phyloP scores from a whole-genome alignment of 352 stramenopile species.

The Phytophthora macrochlamydospora region DNA sequence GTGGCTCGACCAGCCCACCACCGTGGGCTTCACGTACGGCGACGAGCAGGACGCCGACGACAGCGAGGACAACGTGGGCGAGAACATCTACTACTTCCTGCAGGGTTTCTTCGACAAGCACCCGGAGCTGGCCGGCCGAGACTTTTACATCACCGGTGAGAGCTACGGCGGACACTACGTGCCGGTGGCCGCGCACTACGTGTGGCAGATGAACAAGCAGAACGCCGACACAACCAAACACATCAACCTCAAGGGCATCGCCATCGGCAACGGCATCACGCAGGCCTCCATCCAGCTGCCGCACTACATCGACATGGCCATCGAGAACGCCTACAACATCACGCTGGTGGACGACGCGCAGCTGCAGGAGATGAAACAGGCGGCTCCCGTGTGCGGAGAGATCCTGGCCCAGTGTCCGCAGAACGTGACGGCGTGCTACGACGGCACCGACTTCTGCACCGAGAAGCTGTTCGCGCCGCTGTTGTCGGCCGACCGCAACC shows the following conservation, averaged over 20 bases:
- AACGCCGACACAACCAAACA: slow-evolving; percentile 13
- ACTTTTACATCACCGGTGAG: slow-evolving; percentile 76
- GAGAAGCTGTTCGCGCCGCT: slow-evolving; percentile 57
- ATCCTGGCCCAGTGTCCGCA: slow-evolving; percentile 42
- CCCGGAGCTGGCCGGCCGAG: slow-evolving; percentile 52
- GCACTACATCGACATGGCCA: slow-evolving; percentile 49
- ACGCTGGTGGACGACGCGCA: slow-evolving; percentile 44
- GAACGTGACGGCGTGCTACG: slow-evolving; percentile 43
- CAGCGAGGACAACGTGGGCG: slow-evolving; percentile 56
- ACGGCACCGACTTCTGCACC: slow-evolving; percentile 56
- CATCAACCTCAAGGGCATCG: slow-evolving; percentile 58
- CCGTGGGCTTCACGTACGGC: slow-evolving; percentile 62
- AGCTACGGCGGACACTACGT: slow-evolving; percentile 77
- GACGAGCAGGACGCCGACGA: slow-evolving; percentile 40
- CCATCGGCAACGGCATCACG: slow-evolving; percentile 61
- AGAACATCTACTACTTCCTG: slow-evolving; percentile 77
- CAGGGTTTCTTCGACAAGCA: slow-evolving; percentile 68
- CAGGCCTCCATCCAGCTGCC: slow-evolving; percentile 49
- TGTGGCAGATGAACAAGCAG: slow-evolving; percentile 57
- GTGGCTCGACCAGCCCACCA: slow-evolving; percentile 72
- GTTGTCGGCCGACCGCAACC: slow-evolving; percentile 40
- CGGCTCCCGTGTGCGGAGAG: slow-evolving; percentile 29
- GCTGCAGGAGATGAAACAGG: slow-evolving; percentile 43
- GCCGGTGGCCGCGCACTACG: slow-evolving; percentile 56
- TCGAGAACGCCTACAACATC: slow-evolving; percentile 73